Conservation (phyloP, 768 basidiomycete genomes). For the Hygrophoropsis aurantiaca region DNA sequence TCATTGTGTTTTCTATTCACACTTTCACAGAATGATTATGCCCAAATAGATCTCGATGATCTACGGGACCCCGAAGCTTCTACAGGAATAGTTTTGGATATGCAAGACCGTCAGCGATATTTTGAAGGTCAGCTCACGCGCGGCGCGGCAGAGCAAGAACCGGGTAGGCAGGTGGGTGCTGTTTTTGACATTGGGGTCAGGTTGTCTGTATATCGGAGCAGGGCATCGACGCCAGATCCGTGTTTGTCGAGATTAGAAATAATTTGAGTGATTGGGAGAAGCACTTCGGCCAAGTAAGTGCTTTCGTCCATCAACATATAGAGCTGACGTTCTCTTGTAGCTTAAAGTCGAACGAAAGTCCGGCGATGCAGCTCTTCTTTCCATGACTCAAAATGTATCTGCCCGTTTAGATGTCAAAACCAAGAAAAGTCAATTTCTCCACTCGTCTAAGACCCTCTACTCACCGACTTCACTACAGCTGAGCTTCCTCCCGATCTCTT, state of each 20-base stretch:
- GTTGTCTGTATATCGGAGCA: conserved; percentile 15
- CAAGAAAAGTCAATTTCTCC: conserved; percentile 51
- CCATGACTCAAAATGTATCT: conserved; percentile 82
- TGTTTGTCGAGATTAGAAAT: conserved; percentile 46
- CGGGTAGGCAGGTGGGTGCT: conserved; percentile 28
- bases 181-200: neutral
- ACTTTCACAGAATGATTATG: conserved; percentile 31
- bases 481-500: conserved; percentile 80
- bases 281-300: conserved; percentile 54
- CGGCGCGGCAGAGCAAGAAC: conserved; percentile 25
- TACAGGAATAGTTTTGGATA: conserved; percentile 75
- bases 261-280: conserved; percentile 58
- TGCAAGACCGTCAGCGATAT: conserved; percentile 82
- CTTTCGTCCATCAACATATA: neutral
- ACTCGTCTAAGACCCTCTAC: neutral
- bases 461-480: conserved; percentile 39
- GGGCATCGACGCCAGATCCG: conserved; percentile 46
- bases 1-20: neutral
- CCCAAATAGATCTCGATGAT: conserved; percentile 83
- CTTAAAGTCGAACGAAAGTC: conserved; percentile 68
- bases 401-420: conserved; percentile 66
- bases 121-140: conserved; percentile 66
- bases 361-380: conserved; percentile 62
- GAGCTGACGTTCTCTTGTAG: conserved; percentile 30
- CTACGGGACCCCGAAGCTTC: conserved; percentile 68